These are phyloP conservation scores for Xanthoconium purpureum DNA, from an alignment of 768 basidiomycete species.

Conservation along the genomic window DNA sequence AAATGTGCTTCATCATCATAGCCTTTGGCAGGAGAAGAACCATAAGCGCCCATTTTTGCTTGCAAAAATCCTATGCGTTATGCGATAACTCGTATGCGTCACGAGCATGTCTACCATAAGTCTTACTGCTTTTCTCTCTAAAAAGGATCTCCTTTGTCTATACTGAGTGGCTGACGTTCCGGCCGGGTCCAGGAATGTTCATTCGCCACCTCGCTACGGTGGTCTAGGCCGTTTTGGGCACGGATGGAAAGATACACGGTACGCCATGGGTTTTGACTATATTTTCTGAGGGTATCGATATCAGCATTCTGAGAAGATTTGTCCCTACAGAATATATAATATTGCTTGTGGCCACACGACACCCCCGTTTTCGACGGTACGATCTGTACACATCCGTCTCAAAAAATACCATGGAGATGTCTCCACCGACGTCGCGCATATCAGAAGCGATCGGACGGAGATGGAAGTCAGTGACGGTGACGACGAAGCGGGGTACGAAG, in stretches of 20 bases:
- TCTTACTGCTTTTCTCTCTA: neutral
- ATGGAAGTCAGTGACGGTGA: slow-evolving; percentile 30
- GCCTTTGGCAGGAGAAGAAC: too few species aligned
- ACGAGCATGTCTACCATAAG: too few species aligned
- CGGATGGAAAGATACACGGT: neutral
- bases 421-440: neutral
- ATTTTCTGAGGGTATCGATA: neutral
- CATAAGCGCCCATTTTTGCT: too few species aligned
- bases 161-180: neutral
- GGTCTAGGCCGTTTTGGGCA: slow-evolving; percentile 30
- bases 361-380: too few species aligned
- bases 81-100: too few species aligned
- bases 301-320: neutral
- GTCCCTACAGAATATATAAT: too few species aligned
- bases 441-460: neutral
- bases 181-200: slow-evolving; percentile 18
- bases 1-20: too few species aligned
- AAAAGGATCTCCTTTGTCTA: neutral
- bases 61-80: too few species aligned
- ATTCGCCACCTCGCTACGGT: slow-evolving; percentile 64
- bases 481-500: slow-evolving; percentile 51
- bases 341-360: too few species aligned
- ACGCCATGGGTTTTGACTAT: neutral
- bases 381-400: too few species aligned
- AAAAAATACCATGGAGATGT: neutral